These are phyloP conservation scores for Domatiomyces catenatus DNA, from an alignment of 2,329 filamentous ascomycete genomes.

Conservation along the genomic window DNA sequence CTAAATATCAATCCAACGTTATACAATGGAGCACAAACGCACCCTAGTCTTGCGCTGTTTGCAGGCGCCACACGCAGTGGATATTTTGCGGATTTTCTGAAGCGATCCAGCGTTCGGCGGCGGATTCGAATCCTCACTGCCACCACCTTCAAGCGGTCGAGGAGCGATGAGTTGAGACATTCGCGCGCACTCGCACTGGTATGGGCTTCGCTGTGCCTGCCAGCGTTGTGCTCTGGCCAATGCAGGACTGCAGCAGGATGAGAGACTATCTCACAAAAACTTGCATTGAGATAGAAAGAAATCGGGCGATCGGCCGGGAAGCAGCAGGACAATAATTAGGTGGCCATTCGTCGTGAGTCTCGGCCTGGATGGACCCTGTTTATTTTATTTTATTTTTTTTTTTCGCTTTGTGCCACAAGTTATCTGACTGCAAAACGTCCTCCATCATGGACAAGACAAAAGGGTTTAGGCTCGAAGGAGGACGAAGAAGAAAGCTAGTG, in stretches of 20 bases:
- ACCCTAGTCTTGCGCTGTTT: constrained; percentile 17
- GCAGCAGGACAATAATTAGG: not conserved
- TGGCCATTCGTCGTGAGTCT: not conserved
- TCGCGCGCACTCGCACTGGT: no score
- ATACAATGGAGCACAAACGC: not conserved
- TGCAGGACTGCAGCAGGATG: not conserved
- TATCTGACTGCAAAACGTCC: not conserved
- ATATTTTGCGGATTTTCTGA: constrained; percentile 14
- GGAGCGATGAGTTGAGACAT: constrained; percentile 16
- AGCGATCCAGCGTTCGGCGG: constrained; percentile 1
- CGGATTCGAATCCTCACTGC: not conserved
- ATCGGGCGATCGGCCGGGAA: not conserved
- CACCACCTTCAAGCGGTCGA: constrained; percentile 4
- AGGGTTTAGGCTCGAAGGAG: not conserved
- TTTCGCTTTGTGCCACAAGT: not conserved
- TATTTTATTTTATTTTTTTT: not conserved
- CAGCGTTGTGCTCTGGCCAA: not conserved
- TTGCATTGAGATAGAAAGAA: not conserved
- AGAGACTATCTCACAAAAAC: not conserved
- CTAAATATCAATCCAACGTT: not conserved
- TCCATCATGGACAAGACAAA: not conserved
- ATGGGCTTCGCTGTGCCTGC: not conserved
- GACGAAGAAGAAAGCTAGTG: not conserved
- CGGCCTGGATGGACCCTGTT: not conserved
- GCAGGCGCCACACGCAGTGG: constrained; percentile 16